Conservation (phyloP, 148 eudicot species). For the Diospyros kaki region DNA sequence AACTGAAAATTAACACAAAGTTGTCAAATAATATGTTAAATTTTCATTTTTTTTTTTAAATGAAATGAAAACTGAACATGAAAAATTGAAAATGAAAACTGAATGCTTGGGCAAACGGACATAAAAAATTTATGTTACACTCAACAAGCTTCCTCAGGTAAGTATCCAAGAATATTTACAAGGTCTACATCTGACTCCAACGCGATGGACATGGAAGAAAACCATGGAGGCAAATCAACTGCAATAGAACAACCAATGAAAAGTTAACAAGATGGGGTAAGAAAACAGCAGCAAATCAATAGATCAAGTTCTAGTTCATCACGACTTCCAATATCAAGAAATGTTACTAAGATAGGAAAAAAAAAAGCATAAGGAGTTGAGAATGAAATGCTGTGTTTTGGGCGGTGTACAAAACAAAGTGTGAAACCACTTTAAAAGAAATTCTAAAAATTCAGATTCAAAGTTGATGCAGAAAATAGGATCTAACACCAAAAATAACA, state of each 20-base stretch:
- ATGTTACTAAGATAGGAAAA: not conserved
- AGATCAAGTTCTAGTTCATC: not conserved
- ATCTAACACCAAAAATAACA: not conserved
- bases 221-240: slow-evolving; percentile 92
- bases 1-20: too few relatives aligned
- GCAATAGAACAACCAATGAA: slow-evolving; percentile 27
- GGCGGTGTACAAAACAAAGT: not conserved
- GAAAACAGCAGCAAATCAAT: not conserved
- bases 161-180: slow-evolving; percentile 50
- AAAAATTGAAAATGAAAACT: not conserved
- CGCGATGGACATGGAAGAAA: slow-evolving; percentile 65
- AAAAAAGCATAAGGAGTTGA: not conserved
- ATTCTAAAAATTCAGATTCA: not conserved
- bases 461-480: not conserved
- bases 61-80: not conserved
- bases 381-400: not conserved
- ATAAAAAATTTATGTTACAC: not conserved
- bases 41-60: too few relatives aligned
- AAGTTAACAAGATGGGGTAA: slow-evolving; percentile 6
- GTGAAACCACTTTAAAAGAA: not conserved
- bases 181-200: slow-evolving; percentile 76
- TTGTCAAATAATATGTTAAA: too few relatives aligned
- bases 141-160: not conserved
- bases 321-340: not conserved
- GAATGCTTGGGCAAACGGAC: not conserved